phyloP scores from a whole-genome alignment of 2,329 filamentous ascomycete genomes.

The Botrytis galanthina region DNA sequence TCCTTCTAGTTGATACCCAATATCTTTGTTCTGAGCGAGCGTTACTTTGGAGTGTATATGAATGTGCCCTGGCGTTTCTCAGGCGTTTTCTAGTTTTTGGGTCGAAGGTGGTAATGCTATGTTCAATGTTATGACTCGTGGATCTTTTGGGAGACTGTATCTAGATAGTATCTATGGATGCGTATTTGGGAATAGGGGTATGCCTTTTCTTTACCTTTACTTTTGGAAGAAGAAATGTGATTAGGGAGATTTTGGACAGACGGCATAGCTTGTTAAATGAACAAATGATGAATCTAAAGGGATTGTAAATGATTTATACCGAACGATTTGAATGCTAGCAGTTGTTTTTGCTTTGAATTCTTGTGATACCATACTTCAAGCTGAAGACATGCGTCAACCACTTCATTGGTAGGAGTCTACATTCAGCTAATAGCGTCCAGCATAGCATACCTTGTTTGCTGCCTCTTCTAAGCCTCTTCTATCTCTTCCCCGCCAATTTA shows the following conservation, averaged over 20 bases:
- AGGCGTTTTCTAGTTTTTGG: conserved; percentile 12
- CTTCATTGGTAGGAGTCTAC: neutral
- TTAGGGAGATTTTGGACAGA: neutral
- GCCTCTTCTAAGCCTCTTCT: neutral
- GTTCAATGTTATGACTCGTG: neutral
- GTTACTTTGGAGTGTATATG: conserved; percentile 14
- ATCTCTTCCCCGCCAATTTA: neutral
- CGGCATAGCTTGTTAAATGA: neutral
- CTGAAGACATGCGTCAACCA: neutral
- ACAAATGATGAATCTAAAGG: neutral
- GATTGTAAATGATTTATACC: conserved; percentile 6
- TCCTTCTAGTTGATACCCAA: neutral
- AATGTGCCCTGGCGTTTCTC: conserved; percentile 14
- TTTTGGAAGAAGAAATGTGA: conserved; percentile 5
- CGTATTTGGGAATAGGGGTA: conserved; percentile 8
- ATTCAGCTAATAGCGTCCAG: neutral
- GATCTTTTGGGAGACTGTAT: neutral
- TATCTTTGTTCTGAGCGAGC: conserved; percentile 10
- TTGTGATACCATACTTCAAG: neutral
- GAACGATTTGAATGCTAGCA: neutral
- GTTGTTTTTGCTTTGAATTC: neutral
- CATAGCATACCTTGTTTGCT: neutral
- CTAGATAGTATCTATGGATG: conserved; percentile 12
- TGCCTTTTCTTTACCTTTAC: neutral
- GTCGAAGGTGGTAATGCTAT: neutral